These are phyloP conservation scores for Cicer pinnatifidum DNA, from an alignment of 306 rosid genomes.

Conservation along the genomic window DNA sequence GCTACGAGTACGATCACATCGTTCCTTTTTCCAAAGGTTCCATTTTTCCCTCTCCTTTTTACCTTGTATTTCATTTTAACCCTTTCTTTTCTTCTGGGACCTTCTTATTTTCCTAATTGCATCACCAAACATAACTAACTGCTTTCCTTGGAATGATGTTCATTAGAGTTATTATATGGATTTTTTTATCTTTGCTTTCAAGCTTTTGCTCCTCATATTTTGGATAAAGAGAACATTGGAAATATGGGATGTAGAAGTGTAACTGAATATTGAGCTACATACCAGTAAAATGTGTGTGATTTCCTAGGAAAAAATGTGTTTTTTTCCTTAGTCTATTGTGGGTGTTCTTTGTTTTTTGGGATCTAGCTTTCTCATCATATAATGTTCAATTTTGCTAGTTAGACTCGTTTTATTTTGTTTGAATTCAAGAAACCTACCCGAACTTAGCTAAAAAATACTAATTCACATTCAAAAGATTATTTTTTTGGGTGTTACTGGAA, in stretches of 20 bases:
- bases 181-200: neutral
- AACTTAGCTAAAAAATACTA: too few species aligned
- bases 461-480: too few species aligned
- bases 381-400: neutral
- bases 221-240: neutral
- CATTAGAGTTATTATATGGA: neutral
- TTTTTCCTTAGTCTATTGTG: neutral
- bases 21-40: constrained; percentile 87
- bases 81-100: constrained; percentile 23
- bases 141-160: neutral
- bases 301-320: neutral
- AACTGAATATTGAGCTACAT: neutral
- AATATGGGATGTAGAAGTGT: neutral
- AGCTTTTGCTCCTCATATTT: neutral
- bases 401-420: too few species aligned
- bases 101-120: constrained; percentile 1
- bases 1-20: constrained; percentile 93
- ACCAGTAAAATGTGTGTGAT: neutral
- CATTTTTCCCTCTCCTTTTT: constrained; percentile 21
- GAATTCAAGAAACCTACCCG: too few species aligned
- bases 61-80: neutral
- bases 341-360: neutral
- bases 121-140: neutral
- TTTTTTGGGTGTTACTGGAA: too few species aligned
- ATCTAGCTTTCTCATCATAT: neutral